These are phyloP conservation scores for Rubus parviflorus DNA, from an alignment of 306 rosid species.

Conservation along the genomic window DNA sequence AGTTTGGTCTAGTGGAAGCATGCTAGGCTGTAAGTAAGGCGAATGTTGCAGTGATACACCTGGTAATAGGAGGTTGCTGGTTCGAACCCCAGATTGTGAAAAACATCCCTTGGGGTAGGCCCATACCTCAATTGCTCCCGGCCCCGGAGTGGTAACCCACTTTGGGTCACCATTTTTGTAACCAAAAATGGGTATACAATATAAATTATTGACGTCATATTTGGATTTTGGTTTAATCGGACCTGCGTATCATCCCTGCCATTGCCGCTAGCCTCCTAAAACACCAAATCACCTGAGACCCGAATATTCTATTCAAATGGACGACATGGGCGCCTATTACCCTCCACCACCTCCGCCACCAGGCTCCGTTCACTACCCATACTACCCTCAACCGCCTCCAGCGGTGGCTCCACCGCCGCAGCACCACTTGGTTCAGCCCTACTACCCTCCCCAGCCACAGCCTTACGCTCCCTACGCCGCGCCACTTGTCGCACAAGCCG, in stretches of 20 bases:
- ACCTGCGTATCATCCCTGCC: background rate
- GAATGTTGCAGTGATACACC: too few relatives aligned
- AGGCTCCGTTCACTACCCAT: slow-evolving; percentile 53
- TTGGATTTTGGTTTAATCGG: background rate
- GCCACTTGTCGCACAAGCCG: slow-evolving; percentile 19
- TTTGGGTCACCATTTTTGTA: too few relatives aligned
- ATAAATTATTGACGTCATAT: background rate
- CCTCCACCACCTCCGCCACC: slow-evolving; percentile 53
- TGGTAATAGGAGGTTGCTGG: too few relatives aligned
- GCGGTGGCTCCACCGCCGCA: slow-evolving; percentile 33
- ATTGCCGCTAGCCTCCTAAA: too few relatives aligned
- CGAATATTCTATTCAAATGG: slow-evolving; percentile 37
- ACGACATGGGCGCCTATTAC: slow-evolving; percentile 79
- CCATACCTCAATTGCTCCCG: too few relatives aligned
- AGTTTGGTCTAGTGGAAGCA: too few relatives aligned
- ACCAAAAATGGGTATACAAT: too few relatives aligned
- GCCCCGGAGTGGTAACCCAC: too few relatives aligned
- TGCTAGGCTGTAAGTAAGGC: too few relatives aligned
- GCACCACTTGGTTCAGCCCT: slow-evolving; percentile 41
- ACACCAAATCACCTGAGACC: too few relatives aligned
- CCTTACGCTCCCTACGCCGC: slow-evolving; percentile 18
- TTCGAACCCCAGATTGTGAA: too few relatives aligned
- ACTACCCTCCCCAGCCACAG: slow-evolving; percentile 34
- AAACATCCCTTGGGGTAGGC: too few relatives aligned
- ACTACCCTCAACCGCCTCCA: slow-evolving; percentile 54